A percentile compares a stretch with the other conserved stretches of the same genome.
Conservation (phyloP, 345 rosid genomes). For the Eucalyptus virginea region DNA sequence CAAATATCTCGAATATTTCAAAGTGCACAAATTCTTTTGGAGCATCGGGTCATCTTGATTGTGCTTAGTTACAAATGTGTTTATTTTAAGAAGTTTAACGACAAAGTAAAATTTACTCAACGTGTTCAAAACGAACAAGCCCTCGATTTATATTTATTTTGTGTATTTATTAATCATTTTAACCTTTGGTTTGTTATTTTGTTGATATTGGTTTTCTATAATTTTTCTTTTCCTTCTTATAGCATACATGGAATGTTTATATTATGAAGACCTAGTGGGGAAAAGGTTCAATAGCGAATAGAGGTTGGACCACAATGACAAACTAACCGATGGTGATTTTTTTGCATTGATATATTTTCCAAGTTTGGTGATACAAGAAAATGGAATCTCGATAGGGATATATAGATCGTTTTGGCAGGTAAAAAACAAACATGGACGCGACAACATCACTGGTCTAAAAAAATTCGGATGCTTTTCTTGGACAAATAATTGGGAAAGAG, state of each 20-base stretch:
- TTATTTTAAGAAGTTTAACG: not conserved
- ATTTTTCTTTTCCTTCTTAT: not conserved
- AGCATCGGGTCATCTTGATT: not conserved
- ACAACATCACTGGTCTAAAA: not conserved
- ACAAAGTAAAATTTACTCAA: not conserved
- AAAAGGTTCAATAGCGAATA: not conserved
- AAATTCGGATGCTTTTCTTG: not conserved
- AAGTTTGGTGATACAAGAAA: not conserved
- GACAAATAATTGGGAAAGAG: not conserved
- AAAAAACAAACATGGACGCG: not conserved
- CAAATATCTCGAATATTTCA: not conserved
- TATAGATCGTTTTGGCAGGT: not conserved
- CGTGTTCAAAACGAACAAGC: not conserved
- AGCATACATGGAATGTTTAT: not conserved
- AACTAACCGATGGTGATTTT: not conserved
- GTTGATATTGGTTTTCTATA: not conserved
- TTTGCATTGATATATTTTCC: not conserved
- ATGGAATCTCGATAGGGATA: not conserved
- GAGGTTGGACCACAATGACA: not conserved
- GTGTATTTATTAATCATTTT: not conserved
- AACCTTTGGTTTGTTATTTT: not conserved
- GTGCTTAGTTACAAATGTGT: not conserved
- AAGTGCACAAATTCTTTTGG: not conserved
- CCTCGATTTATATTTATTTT: not conserved
- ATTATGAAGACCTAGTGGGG: not conserved